These are phyloP conservation scores for Polytolypa hystricis DNA, from an alignment of 2,329 filamentous ascomycete species.

Conservation along the genomic window DNA sequence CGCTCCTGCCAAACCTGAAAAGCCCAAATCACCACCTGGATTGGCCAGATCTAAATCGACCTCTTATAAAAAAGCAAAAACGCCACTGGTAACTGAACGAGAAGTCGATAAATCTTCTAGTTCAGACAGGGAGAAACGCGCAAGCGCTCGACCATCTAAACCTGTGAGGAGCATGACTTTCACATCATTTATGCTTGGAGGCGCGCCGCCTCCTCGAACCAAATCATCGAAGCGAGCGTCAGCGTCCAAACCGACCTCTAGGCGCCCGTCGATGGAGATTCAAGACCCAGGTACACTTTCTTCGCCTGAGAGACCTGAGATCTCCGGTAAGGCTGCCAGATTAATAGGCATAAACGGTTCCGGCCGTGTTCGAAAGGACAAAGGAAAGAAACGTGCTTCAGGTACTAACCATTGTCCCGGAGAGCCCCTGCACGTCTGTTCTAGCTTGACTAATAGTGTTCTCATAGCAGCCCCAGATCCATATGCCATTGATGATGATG, in stretches of 20 bases:
- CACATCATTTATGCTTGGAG: constrained; percentile 54
- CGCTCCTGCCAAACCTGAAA: constrained; percentile 26
- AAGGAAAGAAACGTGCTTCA: constrained; percentile 39
- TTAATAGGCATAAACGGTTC: constrained; percentile 52
- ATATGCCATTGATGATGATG: constrained; percentile 54
- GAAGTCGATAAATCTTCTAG: constrained; percentile 55
- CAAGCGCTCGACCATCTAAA: constrained; percentile 42
- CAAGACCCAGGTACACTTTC: constrained; percentile 53
- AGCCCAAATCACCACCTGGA: constrained; percentile 33
- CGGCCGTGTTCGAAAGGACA: constrained; percentile 38
- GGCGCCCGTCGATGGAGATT: constrained; percentile 58
- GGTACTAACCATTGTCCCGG: too few species aligned
- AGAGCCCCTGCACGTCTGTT: too few species aligned
- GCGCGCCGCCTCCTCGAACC: constrained; percentile 48
- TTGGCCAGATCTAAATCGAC: constrained; percentile 47
- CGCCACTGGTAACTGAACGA: constrained; percentile 46
- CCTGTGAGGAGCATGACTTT: constrained; percentile 49
- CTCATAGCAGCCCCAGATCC: constrained; percentile 38
- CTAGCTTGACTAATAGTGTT: not conserved
- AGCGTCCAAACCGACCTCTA: constrained; percentile 45
- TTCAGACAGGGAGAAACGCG: constrained; percentile 57
- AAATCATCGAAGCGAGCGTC: constrained; percentile 55
- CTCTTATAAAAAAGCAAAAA: constrained; percentile 45
- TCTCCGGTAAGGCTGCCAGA: constrained; percentile 68
- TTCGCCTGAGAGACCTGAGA: constrained; percentile 52